Conservation (phyloP, 441 rosid genomes). For the Erodium chrysanthum region DNA sequence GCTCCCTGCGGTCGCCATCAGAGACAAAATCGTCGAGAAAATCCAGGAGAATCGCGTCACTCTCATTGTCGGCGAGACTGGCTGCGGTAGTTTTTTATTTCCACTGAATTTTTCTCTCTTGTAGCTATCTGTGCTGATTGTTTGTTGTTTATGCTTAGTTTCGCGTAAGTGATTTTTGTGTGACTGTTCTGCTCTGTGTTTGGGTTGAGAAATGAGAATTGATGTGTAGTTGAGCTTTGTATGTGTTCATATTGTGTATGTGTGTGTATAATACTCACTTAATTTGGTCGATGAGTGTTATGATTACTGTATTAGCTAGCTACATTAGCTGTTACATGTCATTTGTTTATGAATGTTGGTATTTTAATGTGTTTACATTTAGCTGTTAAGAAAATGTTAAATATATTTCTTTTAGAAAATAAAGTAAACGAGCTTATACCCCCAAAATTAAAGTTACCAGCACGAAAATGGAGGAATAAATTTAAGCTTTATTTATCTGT, state of each 20-base stretch:
- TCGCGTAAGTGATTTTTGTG: background rate
- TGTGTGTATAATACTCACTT: background rate
- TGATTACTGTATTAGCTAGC: background rate
- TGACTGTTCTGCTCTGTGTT: constrained; percentile 5
- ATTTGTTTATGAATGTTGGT: background rate
- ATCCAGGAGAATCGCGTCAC: constrained; percentile 84
- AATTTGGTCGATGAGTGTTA: background rate
- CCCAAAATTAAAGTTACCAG: background rate
- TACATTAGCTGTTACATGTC: background rate
- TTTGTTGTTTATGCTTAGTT: background rate
- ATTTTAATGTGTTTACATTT: background rate
- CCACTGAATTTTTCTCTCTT: constrained; percentile 1
- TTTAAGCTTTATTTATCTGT: background rate
- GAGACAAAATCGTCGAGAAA: constrained; percentile 63
- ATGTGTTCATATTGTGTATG: background rate
- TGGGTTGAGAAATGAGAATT: background rate
- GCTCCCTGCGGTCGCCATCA: constrained; percentile 67
- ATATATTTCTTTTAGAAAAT: background rate
- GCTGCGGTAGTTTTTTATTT: constrained; percentile 51
- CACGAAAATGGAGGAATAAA: background rate
- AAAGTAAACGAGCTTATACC: background rate
- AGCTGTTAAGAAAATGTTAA: background rate
- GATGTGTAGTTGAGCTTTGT: background rate
- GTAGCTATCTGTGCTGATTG: background rate
- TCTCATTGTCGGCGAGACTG: constrained; percentile 85